Evolutionary conservation across 1,284 basidiomycete genomes (phyloP), one percentile per base, ranked within the genome.

Genomic region (Cryptococcus depauperatus): DNA sequence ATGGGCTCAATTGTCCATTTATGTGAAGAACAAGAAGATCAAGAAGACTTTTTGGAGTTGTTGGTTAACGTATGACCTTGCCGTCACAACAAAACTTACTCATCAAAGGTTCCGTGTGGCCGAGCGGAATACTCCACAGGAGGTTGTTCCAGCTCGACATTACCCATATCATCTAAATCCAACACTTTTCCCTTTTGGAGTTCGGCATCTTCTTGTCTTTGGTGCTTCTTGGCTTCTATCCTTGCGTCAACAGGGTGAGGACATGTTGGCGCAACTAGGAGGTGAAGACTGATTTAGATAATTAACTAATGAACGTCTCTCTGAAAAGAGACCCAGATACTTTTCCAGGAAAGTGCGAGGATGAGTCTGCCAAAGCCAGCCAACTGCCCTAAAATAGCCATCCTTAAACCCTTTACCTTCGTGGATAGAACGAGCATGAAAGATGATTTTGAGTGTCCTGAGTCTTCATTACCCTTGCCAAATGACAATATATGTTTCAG

Each of bases 371-470:
- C 54, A 61, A 8, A 64, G 30, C 62, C 62, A 65, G 0, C 42
- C 52, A 7, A 54, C 25, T 6, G 50, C 54, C 27, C 44, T 32
- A 37, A 50, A 59, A 39, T 56, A 60, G 9, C 44, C 55, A 8
- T 50, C 40, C 44, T 54, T 54, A 47, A 47, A 50, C 1, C 59
- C 61, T 43, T 65, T 65, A n/a, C 62, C 62, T 37, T 62, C 56
- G 41, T 62, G 61, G 23, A 65, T 65, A 5, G 59, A 61, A 18
- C 62, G 33, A 4, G 52, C 50, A 19, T 65, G 61, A 49, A 62
- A 56, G 32, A 65, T 47, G 33, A 61, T 48, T 30, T 48, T 46
- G 19, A 59, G 35, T 2, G 62, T 64, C 1, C 61, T 63, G 35
- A 18, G 14, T 5, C 29, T 21, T 6, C 28, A 19, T 26, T 21